Percentiles rank a stretch among this genome's conserved stretches.
These are phyloP conservation scores for Sclerotinia spermophila DNA, from an alignment of 2,329 filamentous ascomycete species.

Conservation along the genomic window DNA sequence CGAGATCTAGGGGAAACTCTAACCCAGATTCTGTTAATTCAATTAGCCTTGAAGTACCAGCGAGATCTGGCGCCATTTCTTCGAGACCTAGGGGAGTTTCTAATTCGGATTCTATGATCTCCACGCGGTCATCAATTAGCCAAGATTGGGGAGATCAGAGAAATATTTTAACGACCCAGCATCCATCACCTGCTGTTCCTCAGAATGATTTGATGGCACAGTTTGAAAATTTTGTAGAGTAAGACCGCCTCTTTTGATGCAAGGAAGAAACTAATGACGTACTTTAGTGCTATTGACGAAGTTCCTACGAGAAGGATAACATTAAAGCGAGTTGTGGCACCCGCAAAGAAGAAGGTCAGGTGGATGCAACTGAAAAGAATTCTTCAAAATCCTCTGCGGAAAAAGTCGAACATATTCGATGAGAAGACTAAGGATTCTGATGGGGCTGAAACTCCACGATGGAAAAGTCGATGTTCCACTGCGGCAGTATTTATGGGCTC, in stretches of 20 bases:
- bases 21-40: conserved; percentile 5
- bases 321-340: not conserved
- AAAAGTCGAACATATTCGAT: not conserved
- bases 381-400: not conserved
- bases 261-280: not conserved
- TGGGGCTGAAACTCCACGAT: not conserved
- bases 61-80: not conserved
- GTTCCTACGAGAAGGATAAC: conserved; percentile 6
- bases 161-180: not conserved
- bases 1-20: not conserved
- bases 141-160: conserved; percentile 13
- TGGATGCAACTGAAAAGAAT: not conserved
- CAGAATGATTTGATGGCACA: conserved; percentile 6
- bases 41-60: not conserved
- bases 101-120: conserved; percentile 7
- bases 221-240: conserved; percentile 16
- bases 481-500: conserved; percentile 10
- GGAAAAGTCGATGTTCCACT: conserved; percentile 9
- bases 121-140: not conserved
- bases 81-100: conserved; percentile 4
- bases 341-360: not conserved
- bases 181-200: not conserved
- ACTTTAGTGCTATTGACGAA: conserved; percentile 6
- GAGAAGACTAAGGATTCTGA: not conserved
- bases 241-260: not conserved